Percentiles rank a stretch among this genome's conserved stretches.
These are phyloP conservation scores for Rostrohypoxylon terebratum DNA, from an alignment of 495 filamentous ascomycete species.

Conservation along the genomic window DNA sequence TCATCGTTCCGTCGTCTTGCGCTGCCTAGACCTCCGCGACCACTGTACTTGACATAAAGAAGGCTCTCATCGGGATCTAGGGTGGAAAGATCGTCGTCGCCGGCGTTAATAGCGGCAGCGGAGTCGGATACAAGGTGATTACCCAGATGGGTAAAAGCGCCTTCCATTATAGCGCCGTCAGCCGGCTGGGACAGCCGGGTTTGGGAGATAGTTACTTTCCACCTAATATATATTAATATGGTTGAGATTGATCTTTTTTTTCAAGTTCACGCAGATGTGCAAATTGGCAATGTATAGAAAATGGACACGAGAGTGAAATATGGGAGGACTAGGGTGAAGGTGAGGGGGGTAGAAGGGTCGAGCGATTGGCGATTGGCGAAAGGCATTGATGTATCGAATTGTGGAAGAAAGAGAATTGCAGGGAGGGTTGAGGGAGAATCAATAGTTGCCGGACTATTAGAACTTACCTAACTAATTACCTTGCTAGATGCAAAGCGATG, in stretches of 20 bases:
- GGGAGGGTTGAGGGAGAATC: background rate
- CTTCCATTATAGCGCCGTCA: slow-evolving; percentile 70
- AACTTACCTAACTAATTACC: slow-evolving; percentile 6
- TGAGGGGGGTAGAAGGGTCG: slow-evolving; percentile 1
- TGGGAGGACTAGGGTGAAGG: background rate
- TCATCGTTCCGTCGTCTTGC: slow-evolving; percentile 73
- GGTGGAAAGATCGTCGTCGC: slow-evolving; percentile 71
- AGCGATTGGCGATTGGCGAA: slow-evolving; percentile 9
- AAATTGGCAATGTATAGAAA: background rate
- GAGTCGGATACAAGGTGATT: slow-evolving; percentile 83
- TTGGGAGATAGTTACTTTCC: slow-evolving; percentile 23
- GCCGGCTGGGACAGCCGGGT: slow-evolving; percentile 37
- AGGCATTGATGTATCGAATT: background rate
- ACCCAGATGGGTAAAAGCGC: slow-evolving; percentile 85
- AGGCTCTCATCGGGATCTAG: slow-evolving; percentile 82
- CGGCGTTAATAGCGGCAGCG: slow-evolving; percentile 77
- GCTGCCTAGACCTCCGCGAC: slow-evolving; percentile 61
- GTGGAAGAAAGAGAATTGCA: slow-evolving; percentile 8
- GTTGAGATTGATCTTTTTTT: background rate
- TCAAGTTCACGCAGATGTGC: background rate
- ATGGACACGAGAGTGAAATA: background rate
- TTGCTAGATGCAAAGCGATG: slow-evolving; percentile 13
- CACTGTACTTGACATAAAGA: slow-evolving; percentile 73
- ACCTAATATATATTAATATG: slow-evolving; percentile 20
- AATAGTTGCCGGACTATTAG: background rate